A percentile compares a stretch with the other conserved stretches of the same genome.
Evolutionary conservation across 768 basidiomycete genomes (phyloP).

Genomic region (Clavulina sp.): DNA sequence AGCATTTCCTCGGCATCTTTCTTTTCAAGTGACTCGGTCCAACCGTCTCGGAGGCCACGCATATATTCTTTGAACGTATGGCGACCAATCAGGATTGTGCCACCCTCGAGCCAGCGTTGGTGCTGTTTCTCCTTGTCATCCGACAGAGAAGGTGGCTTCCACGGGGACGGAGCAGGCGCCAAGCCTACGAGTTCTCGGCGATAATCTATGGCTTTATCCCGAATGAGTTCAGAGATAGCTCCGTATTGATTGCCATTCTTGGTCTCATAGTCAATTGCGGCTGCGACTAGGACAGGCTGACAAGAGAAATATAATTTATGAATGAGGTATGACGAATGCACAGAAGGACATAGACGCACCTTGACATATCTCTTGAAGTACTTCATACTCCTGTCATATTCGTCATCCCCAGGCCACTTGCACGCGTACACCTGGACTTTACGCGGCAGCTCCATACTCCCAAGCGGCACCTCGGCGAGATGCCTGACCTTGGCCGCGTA

Average conservation of each 20-base stretch:
- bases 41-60: slow-evolving; percentile 70
- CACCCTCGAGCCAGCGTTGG: slow-evolving; percentile 56
- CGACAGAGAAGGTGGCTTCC: slow-evolving; percentile 32
- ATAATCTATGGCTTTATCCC: slow-evolving; percentile 51
- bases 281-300: slow-evolving; percentile 86
- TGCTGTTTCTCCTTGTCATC: slow-evolving; percentile 29
- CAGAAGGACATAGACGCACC: slow-evolving; percentile 29
- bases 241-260: slow-evolving; percentile 68
- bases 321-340: neutral
- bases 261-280: slow-evolving; percentile 84
- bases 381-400: slow-evolving; percentile 62
- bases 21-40: slow-evolving; percentile 52
- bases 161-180: slow-evolving; percentile 29
- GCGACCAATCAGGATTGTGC: slow-evolving; percentile 70
- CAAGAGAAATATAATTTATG: slow-evolving; percentile 1
- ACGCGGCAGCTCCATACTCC: slow-evolving; percentile 46
- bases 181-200: slow-evolving; percentile 52
- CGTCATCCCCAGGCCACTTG: slow-evolving; percentile 92
- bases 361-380: slow-evolving; percentile 97
- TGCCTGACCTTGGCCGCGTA: slow-evolving; percentile 69
- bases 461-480: slow-evolving; percentile 50
- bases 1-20: slow-evolving; percentile 56
- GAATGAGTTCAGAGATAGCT: slow-evolving; percentile 60
- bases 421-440: slow-evolving; percentile 74
- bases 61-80: slow-evolving; percentile 91